These are phyloP conservation scores for Podospora sp. DNA, from an alignment of 495 filamentous ascomycete species.

Conservation along the genomic window DNA sequence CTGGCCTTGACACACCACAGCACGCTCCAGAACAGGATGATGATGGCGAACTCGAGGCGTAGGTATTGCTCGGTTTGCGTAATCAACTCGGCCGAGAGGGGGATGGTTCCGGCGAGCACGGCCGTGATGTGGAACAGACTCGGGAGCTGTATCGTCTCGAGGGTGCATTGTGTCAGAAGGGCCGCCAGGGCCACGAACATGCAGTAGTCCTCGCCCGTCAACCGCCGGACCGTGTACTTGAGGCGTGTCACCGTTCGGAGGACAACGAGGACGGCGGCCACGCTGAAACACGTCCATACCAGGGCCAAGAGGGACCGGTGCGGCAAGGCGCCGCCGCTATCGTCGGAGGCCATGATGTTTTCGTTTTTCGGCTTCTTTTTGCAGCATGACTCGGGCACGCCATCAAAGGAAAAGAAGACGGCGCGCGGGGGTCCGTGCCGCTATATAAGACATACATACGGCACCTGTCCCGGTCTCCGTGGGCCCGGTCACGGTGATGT, in stretches of 20 bases:
- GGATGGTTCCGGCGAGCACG: constrained; percentile 34
- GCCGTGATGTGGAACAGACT: constrained; percentile 44
- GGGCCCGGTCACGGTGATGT: not conserved
- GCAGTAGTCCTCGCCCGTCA: constrained; percentile 48
- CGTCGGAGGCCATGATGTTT: constrained; percentile 14
- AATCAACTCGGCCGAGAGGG: constrained; percentile 31
- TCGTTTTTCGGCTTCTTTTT: constrained; percentile 2
- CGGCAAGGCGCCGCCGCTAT: constrained; percentile 32
- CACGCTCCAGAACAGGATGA: constrained; percentile 52
- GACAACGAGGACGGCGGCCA: constrained; percentile 44
- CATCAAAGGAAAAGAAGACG: not conserved
- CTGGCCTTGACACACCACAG: constrained; percentile 52
- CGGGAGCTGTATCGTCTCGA: constrained; percentile 50
- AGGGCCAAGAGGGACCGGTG: constrained; percentile 35
- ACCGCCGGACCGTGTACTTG: constrained; percentile 30
- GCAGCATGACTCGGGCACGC: not conserved
- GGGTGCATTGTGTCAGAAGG: constrained; percentile 42
- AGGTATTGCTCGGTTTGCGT: constrained; percentile 35
- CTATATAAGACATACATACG: constrained; percentile 4
- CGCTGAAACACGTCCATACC: constrained; percentile 38
- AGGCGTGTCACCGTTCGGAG: constrained; percentile 45
- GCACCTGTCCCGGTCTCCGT: not conserved
- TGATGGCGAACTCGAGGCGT: constrained; percentile 47
- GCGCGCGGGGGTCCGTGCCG: constrained; percentile 8
- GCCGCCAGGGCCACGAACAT: constrained; percentile 42